A percentile compares a stretch with the other conserved stretches of the same genome.
These are phyloP conservation scores for Amoebophrya sp. DNA, from an alignment of 169 alveolate genomes.

Conservation along the genomic window DNA sequence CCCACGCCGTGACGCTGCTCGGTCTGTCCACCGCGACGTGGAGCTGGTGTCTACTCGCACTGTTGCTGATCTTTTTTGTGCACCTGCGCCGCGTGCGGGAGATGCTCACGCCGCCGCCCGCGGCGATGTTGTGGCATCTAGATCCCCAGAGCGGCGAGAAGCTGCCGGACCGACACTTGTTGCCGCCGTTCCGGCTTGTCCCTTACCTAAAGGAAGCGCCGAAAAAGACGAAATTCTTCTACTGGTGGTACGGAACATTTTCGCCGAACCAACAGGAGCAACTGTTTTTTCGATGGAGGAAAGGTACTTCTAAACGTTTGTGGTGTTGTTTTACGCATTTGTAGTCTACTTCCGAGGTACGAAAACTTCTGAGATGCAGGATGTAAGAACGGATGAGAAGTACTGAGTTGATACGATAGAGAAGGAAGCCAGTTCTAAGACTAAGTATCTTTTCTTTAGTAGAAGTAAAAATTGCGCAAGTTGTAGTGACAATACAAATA, in stretches of 20 bases:
- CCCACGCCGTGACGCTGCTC: neutral
- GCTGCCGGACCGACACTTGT: neutral
- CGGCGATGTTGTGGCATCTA: neutral
- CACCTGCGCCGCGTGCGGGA: neutral
- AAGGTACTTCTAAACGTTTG: neutral
- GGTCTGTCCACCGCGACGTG: neutral
- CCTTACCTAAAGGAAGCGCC: constrained; percentile 16
- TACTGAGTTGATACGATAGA: no score
- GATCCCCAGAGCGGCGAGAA: neutral
- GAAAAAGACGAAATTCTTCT: neutral
- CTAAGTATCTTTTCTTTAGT: no score
- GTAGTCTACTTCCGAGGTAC: no score
- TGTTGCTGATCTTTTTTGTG: neutral
- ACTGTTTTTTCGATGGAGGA: neutral
- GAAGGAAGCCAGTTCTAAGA: no score
- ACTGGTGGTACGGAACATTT: constrained; percentile 6
- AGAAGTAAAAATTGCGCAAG: no score
- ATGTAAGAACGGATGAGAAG: no score
- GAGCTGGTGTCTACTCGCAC: neutral
- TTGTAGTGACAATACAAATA: no score
- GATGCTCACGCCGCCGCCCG: constrained; percentile 28
- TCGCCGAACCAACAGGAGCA: constrained; percentile 18
- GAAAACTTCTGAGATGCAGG: no score
- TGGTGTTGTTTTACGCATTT: no score
- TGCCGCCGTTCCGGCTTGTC: neutral